Percentiles rank a stretch among this genome's conserved stretches.
Conservation (phyloP, 176 grass and related monocot species). For the Rhynchospora pubera region DNA sequence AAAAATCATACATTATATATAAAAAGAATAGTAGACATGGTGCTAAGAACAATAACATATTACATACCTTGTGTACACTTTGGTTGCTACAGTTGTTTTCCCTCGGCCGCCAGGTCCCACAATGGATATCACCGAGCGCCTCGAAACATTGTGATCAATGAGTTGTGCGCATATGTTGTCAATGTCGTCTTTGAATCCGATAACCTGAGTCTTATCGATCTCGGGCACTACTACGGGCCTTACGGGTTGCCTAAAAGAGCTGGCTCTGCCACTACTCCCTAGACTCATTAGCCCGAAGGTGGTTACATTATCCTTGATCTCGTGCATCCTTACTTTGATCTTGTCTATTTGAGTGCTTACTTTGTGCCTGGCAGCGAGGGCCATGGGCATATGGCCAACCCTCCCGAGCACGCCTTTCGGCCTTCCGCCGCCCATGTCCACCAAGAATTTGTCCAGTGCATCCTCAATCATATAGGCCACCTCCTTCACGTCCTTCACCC, state of each 20-base stretch:
- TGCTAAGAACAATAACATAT: background rate
- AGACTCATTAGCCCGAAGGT: background rate
- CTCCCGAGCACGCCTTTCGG: too few relatives aligned
- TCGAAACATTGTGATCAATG: background rate
- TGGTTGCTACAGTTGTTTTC: conserved; percentile 2
- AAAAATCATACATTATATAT: too few relatives aligned
- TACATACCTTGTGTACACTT: conserved; percentile 6
- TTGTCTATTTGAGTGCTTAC: background rate
- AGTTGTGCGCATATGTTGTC: background rate
- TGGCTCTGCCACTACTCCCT: background rate
- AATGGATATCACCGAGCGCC: background rate
- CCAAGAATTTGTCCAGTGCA: background rate
- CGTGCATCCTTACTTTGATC: background rate
- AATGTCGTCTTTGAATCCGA: background rate
- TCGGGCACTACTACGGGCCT: background rate
- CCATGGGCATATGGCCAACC: background rate
- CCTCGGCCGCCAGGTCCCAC: background rate
- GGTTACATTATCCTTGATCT: background rate
- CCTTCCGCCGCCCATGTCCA: background rate
- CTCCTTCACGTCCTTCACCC: conserved; percentile 1
- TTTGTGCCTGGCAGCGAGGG: background rate
- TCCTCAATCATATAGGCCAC: conserved; percentile 2
- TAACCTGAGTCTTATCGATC: background rate
- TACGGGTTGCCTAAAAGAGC: background rate
- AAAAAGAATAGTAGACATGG: too few relatives aligned